A percentile compares a stretch with the other conserved stretches of the same genome.
These are phyloP conservation scores for Silene vulgaris DNA, from an alignment of 179 eudicot genomes.

Conservation along the genomic window DNA sequence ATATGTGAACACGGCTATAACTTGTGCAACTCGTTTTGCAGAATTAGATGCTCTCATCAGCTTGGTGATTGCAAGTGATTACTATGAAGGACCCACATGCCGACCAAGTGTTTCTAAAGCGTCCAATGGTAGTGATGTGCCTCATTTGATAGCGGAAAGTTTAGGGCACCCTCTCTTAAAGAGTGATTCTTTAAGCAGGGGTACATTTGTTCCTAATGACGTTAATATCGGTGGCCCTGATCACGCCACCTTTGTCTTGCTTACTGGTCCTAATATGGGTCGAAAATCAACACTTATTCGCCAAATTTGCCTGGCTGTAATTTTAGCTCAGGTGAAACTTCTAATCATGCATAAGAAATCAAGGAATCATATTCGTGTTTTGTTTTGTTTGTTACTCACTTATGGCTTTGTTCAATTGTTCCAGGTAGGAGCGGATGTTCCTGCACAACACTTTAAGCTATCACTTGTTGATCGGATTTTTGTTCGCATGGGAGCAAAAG, in stretches of 20 bases:
- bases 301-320: conserved; percentile 90
- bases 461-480: conserved; percentile 84
- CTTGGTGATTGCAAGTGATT: conserved; percentile 79
- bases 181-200: conserved; percentile 73
- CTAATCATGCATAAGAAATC: conserved; percentile 2
- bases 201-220: conserved; percentile 85
- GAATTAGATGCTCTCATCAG: conserved; percentile 89
- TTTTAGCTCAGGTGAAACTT: conserved; percentile 78
- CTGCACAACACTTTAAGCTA: conserved; percentile 74
- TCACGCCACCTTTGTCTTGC: conserved; percentile 70
- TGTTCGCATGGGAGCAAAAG: conserved; percentile 99
- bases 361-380: conserved; percentile 7
- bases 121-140: conserved; percentile 36
- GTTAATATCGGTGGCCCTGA: conserved; percentile 68
- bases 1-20: conserved; percentile 6
- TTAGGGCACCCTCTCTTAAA: conserved; percentile 83
- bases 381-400: conserved; percentile 12
- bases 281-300: conserved; percentile 98
- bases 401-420: conserved; percentile 24
- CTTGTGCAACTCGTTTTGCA: conserved; percentile 40
- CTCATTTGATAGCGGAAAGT: conserved; percentile 61
- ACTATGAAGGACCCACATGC: conserved; percentile 82
- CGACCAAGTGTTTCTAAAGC: conserved; percentile 54
- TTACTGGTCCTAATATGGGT: conserved; percentile 99
- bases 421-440: conserved; percentile 92